Percentiles rank a stretch among this genome's conserved stretches.
Evolutionary conservation across 2,329 filamentous ascomycete genomes (phyloP).

Genomic region (Westerdykella ornata): DNA sequence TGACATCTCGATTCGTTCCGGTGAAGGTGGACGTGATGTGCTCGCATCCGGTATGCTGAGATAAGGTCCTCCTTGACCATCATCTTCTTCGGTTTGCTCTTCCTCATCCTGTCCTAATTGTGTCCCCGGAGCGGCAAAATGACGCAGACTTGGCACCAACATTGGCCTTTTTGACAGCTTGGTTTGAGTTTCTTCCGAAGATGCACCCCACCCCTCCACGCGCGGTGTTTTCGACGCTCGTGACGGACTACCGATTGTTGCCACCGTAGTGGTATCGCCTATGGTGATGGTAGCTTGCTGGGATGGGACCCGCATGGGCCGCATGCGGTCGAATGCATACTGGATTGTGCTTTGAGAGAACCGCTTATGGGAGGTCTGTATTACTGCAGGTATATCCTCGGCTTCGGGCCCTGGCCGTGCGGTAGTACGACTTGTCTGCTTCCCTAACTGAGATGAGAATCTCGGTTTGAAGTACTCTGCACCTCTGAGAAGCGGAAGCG

Average conservation of each 20-base stretch:
- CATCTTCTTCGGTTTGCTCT: slow-evolving; percentile 17
- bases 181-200: too few relatives aligned
- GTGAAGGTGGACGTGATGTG: slow-evolving; percentile 12
- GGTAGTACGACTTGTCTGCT: slow-evolving; percentile 9
- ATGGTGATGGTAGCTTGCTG: slow-evolving; percentile 71
- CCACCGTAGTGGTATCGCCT: slow-evolving; percentile 60
- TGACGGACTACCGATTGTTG: slow-evolving; percentile 51
- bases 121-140: slow-evolving; percentile 52
- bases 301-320: slow-evolving; percentile 53
- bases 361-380: slow-evolving; percentile 28
- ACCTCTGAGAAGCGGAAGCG: slow-evolving; percentile 8
- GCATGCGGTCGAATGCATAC: slow-evolving; percentile 59
- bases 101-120: slow-evolving; percentile 33
- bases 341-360: slow-evolving; percentile 42
- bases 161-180: slow-evolving; percentile 27
- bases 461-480: slow-evolving; percentile 40
- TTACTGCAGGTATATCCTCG: slow-evolving; percentile 23
- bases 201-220: slow-evolving; percentile 2
- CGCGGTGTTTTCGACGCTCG: slow-evolving; percentile 45
- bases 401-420: slow-evolving; percentile 11
- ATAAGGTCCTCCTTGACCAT: slow-evolving; percentile 11
- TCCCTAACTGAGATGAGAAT: slow-evolving; percentile 29
- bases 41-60: slow-evolving; percentile 12
- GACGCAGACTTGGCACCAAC: slow-evolving; percentile 44
- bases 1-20: slow-evolving; percentile 3